Conservation (phyloP, 257 asterid species). For the Cinchona pubescens region DNA sequence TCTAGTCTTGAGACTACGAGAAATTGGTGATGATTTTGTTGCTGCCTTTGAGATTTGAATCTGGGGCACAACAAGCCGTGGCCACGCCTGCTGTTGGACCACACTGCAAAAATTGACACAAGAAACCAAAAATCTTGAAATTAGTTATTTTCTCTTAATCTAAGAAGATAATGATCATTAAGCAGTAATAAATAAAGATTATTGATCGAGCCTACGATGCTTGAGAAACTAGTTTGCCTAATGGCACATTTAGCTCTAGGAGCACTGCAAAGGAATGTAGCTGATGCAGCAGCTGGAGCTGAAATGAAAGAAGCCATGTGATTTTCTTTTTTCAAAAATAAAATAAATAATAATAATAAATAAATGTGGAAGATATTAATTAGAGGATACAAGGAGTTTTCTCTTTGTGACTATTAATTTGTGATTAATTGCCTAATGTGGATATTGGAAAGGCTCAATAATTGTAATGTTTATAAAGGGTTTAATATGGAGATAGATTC, state of each 20-base stretch:
- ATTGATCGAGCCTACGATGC: not conserved
- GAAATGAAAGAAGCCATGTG: conserved; percentile 40
- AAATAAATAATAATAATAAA: no score
- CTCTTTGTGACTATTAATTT: not conserved
- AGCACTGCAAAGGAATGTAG: conserved; percentile 13
- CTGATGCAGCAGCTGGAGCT: conserved; percentile 25
- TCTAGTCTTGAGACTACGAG: conserved; percentile 13
- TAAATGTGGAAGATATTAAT: not conserved
- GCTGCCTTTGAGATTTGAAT: conserved; percentile 17
- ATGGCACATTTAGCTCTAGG: conserved; percentile 7
- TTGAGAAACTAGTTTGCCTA: not conserved
- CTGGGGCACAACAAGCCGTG: conserved; percentile 13
- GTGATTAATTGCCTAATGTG: not conserved
- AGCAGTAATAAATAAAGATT: not conserved
- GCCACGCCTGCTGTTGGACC: conserved; percentile 17
- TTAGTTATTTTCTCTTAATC: not conserved
- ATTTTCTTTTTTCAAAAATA: not conserved
- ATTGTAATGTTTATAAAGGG: conserved; percentile 2
- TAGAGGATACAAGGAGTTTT: not conserved
- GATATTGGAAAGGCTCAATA: not conserved
- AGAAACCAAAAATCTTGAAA: not conserved
- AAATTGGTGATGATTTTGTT: not conserved
- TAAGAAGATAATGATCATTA: not conserved
- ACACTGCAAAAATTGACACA: not conserved
- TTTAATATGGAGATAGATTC: not conserved